Base-by-base conservation (phyloP, 2,329 filamentous ascomycete species). In the Nakataea oryzae region DNA sequence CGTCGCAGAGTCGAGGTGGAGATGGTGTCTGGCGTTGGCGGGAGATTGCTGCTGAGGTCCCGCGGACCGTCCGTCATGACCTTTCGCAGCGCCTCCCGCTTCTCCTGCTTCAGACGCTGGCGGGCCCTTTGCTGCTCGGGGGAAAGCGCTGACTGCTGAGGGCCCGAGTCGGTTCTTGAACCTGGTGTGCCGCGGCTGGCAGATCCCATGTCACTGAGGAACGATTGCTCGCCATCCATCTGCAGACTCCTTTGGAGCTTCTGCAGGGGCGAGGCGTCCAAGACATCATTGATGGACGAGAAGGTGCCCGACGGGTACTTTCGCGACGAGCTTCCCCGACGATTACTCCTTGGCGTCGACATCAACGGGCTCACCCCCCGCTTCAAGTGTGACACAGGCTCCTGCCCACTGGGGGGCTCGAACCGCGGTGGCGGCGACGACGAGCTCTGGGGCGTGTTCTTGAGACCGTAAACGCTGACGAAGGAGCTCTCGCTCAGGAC, bases 401-500 rank as follows among this genome's bases (percentile, higher is more conserved):
- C 65, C 59, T 61, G 65, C 11, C 63, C 66, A 26, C 66, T 68
- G 30, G 66, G 66, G 54, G 63, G 32, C 54, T 34, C 34, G 14
- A 30, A 26, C 12, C 57, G 47, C 13, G 74, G 73, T 3, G 71
- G 64, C 3, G 66, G 61, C 9, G 64, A 64, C 12, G 67, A 66
- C 13, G 67, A 66, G 30, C 66, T 67, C 12, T 70, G 69, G 2
- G 66, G 61, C 13, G 66, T 60, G 9, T 64, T 67, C 64, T 78
- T 79, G 28, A 76, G 72, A 3, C 85, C 86, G 62, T 89, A 89
- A 0, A 89, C 76, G 66, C 86, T 88, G 27, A 82, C 67, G 67
- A 89, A 88, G 0, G 86, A 88, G 69, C 85, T 88, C 70, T 88
- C 85, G 66, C 86, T 88, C 64, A 89, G 72, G 14, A 88, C 76